Conservation (phyloP, 2,329 filamentous ascomycete species). For the Fusarium illudens region DNA sequence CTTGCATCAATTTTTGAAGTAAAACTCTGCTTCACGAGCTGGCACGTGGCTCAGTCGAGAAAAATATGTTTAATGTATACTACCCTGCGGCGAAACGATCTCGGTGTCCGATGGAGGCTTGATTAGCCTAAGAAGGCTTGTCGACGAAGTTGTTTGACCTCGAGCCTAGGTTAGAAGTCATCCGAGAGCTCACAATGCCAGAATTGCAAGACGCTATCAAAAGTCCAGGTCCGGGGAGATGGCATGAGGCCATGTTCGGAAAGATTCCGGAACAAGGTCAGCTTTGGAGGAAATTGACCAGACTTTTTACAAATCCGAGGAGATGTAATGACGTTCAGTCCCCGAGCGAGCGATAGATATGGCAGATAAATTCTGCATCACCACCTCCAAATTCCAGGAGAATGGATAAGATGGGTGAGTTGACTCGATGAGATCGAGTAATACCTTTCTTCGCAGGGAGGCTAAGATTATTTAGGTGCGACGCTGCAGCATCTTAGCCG, state of each 20-base stretch:
- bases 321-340: neutral
- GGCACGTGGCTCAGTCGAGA: neutral
- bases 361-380: constrained; percentile 24
- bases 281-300: constrained; percentile 7
- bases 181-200: neutral
- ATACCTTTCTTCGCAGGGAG: constrained; percentile 36
- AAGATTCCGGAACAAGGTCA: constrained; percentile 8
- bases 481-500: constrained; percentile 33
- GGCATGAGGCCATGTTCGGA: constrained; percentile 1
- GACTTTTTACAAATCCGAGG: neutral
- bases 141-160: neutral
- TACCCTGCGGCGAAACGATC: constrained; percentile 1
- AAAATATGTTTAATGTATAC: neutral
- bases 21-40: neutral
- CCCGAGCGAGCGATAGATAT: neutral
- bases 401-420: constrained; percentile 21
- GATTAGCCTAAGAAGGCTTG: neutral
- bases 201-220: neutral
- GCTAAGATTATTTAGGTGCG: constrained; percentile 25
- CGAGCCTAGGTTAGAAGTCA: neutral
- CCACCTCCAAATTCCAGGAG: neutral
- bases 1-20: constrained; percentile 2
- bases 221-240: neutral
- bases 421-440: constrained; percentile 60
- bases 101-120: neutral